Evolutionary conservation across 1,284 basidiomycete species (phyloP), one percentile per base, ranked within the genome.

Genomic region (Cryptococcus sp.): DNA sequence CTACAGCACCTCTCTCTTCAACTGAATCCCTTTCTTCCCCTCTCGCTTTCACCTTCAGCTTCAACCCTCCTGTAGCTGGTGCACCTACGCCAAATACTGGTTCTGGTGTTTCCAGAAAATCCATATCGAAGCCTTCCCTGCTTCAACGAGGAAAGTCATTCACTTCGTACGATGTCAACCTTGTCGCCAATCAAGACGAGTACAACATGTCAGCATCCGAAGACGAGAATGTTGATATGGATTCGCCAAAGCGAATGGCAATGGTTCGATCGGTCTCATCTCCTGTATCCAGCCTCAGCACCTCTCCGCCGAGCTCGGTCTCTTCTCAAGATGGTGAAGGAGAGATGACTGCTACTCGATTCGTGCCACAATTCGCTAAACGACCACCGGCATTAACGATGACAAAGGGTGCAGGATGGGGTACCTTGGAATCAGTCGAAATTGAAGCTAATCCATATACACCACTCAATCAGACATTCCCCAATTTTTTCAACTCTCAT

Each of bases 81-180:
- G 23, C 38, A 41, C 38, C 38, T 41, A 10, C 38, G 10, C 38
- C 38, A 10, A 41, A 41, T 10, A 41, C 38, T 2, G 10, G 23
- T 23, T 23, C 23, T 23, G 23, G 23, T 23, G 23, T 23, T 23
- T 41, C 38, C n/a, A 10, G 51, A 4, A 38, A 50, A 3, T 52
- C 45, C 33, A 30, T 50, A 35, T 52, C 46, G 37, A 33, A 61
- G 3, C 46, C 63, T 4, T 71, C 69, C 15, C 66, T 72, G 3
- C 58, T 74, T 3, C 66, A 68, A 46, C 60, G 72, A 13, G 72
- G 72, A 15, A 61, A 64, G 7, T 72, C 69, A 14, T 73, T 73
- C 57, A 73, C 72, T 14, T 63, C 65, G 6, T 56, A 64, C n/a
- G 66, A 65, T 44, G 57, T 67, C 32, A 36, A 44, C 31, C 30